These are phyloP conservation scores for Cenchrus americanus DNA, from an alignment of 176 grass and related monocot genomes.

Conservation along the genomic window DNA sequence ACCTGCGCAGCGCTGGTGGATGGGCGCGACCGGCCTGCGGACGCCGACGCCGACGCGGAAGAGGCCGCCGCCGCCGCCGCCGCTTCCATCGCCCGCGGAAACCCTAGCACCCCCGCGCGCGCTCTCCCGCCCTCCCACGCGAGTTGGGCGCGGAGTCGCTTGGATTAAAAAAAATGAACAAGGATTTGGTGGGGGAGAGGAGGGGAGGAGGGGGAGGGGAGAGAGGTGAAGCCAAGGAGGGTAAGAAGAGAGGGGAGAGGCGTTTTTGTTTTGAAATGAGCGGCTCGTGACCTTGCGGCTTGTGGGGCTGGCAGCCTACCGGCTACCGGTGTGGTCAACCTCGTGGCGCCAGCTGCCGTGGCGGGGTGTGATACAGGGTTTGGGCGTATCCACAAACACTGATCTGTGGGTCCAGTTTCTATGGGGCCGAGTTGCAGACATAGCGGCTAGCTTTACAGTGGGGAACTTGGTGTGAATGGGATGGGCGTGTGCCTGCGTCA, in stretches of 20 bases:
- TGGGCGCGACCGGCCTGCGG: constrained; percentile 52
- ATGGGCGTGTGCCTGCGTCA: background rate
- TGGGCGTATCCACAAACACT: rapidly evolving
- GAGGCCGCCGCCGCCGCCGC: constrained; percentile 34
- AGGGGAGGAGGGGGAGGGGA: background rate
- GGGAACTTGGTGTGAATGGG: background rate
- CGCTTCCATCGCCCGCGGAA: constrained; percentile 41
- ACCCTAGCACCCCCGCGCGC: constrained; percentile 47
- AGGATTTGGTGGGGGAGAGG: constrained; percentile 30
- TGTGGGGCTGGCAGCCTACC: constrained; percentile 8
- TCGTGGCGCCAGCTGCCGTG: background rate
- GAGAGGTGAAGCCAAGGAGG: constrained; percentile 8
- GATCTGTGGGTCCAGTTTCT: rapidly evolving
- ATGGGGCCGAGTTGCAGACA: background rate
- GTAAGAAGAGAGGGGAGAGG: background rate
- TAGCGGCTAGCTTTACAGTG: rapidly evolving
- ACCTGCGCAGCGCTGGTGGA: constrained; percentile 41
- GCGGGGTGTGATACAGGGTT: background rate
- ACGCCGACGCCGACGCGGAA: constrained; percentile 39
- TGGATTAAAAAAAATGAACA: background rate
- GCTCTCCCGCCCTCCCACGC: constrained; percentile 2
- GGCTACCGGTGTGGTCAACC: constrained; percentile 34
- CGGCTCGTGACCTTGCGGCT: constrained; percentile 18
- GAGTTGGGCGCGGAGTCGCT: constrained; percentile 9
- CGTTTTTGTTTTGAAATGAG: constrained; percentile 43